A percentile compares a stretch with the other conserved stretches of the same genome.
Evolutionary conservation across 2,329 filamentous ascomycete genomes (phyloP).

Genomic region (Ceratocystis destructans): DNA sequence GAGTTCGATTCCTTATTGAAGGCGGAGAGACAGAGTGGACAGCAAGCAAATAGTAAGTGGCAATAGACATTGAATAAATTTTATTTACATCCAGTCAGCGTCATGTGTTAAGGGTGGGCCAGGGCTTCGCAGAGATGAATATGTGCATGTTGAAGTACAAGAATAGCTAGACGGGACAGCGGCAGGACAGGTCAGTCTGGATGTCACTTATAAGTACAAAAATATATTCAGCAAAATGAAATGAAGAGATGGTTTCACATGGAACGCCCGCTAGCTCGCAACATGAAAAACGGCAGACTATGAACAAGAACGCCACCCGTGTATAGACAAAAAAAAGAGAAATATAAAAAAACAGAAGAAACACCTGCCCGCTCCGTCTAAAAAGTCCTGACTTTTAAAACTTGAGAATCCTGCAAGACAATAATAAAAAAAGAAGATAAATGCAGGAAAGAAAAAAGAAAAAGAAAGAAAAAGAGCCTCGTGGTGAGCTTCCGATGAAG

Average conservation of each 20-base stretch:
- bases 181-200: neutral
- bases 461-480: neutral
- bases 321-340: no score
- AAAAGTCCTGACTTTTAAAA: neutral
- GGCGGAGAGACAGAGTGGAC: slow-evolving; percentile 28
- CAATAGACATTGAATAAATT: slow-evolving; percentile 16
- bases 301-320: no score
- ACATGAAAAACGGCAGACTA: no score
- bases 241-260: neutral
- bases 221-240: slow-evolving; percentile 3
- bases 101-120: neutral
- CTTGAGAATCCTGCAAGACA: no score
- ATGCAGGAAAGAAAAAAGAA: neutral
- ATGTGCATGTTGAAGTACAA: neutral
- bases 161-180: neutral
- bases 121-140: no score
- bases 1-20: slow-evolving; percentile 40
- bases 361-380: neutral
- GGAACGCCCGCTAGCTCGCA: neutral
- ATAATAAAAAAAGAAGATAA: neutral
- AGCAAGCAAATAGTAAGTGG: slow-evolving; percentile 29
- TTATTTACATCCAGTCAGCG: no score
- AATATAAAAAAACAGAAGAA: neutral
- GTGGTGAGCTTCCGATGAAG: neutral
- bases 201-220: slow-evolving; percentile 4